These are phyloP conservation scores for Microthyrium microscopicum DNA, from an alignment of 2,329 filamentous ascomycete genomes.

Conservation along the genomic window DNA sequence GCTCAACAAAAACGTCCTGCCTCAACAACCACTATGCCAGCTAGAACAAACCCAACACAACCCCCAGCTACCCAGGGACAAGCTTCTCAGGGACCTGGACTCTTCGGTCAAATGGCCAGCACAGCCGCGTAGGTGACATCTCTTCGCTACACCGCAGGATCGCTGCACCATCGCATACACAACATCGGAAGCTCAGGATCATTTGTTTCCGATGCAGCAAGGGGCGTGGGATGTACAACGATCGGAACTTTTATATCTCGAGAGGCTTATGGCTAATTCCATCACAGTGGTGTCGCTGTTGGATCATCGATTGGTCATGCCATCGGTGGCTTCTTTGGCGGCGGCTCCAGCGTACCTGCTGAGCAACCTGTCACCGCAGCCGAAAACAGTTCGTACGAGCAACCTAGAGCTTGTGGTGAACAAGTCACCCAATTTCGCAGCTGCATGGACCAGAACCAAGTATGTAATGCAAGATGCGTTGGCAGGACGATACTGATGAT, in stretches of 20 bases:
- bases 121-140: slow-evolving; percentile 72
- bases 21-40: slow-evolving; percentile 30
- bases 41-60: slow-evolving; percentile 28
- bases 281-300: slow-evolving; percentile 74
- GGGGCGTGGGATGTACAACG: background rate
- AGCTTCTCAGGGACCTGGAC: slow-evolving; percentile 53
- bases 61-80: slow-evolving; percentile 29
- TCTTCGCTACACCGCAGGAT: background rate
- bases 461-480: background rate
- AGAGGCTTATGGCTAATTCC: background rate
- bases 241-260: background rate
- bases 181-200: background rate
- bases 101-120: slow-evolving; percentile 93
- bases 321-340: slow-evolving; percentile 74
- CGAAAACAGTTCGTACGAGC: slow-evolving; percentile 31
- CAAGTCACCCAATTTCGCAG: slow-evolving; percentile 77
- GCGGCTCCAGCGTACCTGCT: slow-evolving; percentile 45
- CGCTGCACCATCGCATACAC: background rate
- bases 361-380: slow-evolving; percentile 27
- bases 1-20: slow-evolving; percentile 32
- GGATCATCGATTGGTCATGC: slow-evolving; percentile 92
- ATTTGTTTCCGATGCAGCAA: background rate
- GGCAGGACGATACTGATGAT: background rate
- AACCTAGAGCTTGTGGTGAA: slow-evolving; percentile 44
- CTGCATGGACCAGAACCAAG: slow-evolving; percentile 80